These are phyloP conservation scores for Plasmodium gallinaceum DNA, from an alignment of 169 alveolate species.

Conservation along the genomic window DNA sequence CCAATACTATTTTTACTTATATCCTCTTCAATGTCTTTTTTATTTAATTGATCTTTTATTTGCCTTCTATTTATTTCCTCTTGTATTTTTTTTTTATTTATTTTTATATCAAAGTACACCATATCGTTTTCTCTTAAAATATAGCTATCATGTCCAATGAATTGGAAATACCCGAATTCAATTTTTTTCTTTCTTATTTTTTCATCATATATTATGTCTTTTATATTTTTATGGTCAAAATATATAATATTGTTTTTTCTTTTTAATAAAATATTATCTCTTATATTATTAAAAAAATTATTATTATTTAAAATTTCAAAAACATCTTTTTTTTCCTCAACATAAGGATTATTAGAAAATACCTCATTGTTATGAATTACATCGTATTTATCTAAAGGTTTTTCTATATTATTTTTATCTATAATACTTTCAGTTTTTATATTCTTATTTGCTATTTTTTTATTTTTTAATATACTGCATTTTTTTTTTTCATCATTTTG, in stretches of 20 bases:
- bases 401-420: not conserved
- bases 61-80: conserved; percentile 8
- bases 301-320: conserved; percentile 18
- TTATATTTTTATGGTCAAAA: conserved; percentile 38
- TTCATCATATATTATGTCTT: conserved; percentile 23
- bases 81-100: conserved; percentile 49
- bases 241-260: conserved; percentile 34
- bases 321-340: conserved; percentile 22
- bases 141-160: conserved; percentile 50
- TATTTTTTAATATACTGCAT: not conserved
- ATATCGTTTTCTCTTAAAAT: conserved; percentile 58
- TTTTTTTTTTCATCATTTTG: not conserved
- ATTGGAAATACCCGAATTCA: conserved; percentile 28
- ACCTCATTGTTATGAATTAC: not conserved
- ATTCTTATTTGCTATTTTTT: not conserved
- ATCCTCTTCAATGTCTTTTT: not conserved
- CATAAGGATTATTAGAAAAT: not conserved
- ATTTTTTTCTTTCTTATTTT: conserved; percentile 12
- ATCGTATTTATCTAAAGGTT: not conserved
- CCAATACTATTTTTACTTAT: not conserved
- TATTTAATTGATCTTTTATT: not conserved
- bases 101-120: conserved; percentile 35
- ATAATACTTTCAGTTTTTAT: not conserved
- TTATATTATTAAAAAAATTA: conserved; percentile 2
- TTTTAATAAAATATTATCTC: conserved; percentile 12